Conservation (phyloP, 2,329 filamentous ascomycete species). For the Hypoxylon sp. region DNA sequence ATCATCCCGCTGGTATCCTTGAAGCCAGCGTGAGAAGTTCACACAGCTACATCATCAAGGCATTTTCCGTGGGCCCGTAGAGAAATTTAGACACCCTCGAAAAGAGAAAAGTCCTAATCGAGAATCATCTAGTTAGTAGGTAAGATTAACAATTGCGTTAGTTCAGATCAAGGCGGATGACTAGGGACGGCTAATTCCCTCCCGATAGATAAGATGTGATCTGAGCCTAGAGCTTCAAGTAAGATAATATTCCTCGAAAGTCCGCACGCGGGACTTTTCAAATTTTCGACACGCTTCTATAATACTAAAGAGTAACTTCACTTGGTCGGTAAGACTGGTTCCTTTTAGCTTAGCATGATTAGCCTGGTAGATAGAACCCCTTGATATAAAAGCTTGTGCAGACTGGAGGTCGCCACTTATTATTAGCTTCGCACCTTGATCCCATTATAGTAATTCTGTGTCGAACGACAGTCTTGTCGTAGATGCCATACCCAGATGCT, state of each 20-base stretch:
- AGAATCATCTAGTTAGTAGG: not conserved
- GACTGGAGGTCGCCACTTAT: not conserved
- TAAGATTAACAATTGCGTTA: not conserved
- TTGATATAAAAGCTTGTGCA: not conserved
- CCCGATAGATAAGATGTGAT: not conserved
- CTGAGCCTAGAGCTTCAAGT: not conserved
- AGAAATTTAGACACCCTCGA: not conserved
- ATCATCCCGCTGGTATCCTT: not conserved
- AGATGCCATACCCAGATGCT: not conserved
- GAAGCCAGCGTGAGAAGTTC: not conserved
- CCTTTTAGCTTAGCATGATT: not conserved
- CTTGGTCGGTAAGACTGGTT: not conserved
- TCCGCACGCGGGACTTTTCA: not conserved
- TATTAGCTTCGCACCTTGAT: conserved; percentile 17
- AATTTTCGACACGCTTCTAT: not conserved
- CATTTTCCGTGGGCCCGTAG: not conserved
- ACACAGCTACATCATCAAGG: not conserved
- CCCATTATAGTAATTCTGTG: conserved; percentile 1
- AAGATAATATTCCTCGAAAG: not conserved
- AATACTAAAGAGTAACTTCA: not conserved
- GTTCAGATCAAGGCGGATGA: not conserved
- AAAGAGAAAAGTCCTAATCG: not conserved
- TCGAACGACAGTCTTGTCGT: not conserved
- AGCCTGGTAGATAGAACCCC: not conserved
- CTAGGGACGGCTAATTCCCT: not conserved